Base-by-base conservation (phyloP, 2,329 filamentous ascomycete species). In the Coniosporium tulheliwenetii region DNA sequence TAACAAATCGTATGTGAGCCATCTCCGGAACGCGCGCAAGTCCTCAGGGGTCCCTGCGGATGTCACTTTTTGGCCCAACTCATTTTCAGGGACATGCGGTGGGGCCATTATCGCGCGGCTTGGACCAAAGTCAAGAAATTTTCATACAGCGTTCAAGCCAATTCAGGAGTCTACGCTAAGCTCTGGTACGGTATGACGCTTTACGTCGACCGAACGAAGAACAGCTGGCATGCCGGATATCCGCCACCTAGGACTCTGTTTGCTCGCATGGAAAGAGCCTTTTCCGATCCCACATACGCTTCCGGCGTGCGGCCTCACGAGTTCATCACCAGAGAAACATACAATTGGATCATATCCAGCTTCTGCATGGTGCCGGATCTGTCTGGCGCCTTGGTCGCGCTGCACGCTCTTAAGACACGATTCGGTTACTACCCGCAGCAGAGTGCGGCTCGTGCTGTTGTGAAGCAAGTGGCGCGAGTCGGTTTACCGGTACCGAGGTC, bases 311-410 rank as follows among this genome's bases (percentile, higher is more conserved):
- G 33, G 10, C 12, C 10, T 5, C 30, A 15, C 4, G 34, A 40
- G 13, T 39, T 30, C 7, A 41, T 46, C 12, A 37, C 32, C 8
- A 19, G 15, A 3, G 42, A 41, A 30, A 40, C 46, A 5, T 44
- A 46, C 35, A 39, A 42, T 5, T 39, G 41, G 37, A 46, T 47
- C 26, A 40, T 47, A 1, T 34, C 40, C 19, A 36, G 36, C 15
- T 47, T 47, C 32, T 46, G 40, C 16, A 19, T 33, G 13, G 13
- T 40, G 10, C 44, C 39, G n/a, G 46, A 47, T 30, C 44, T 47
- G 32, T 39, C 42, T 5, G 44, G 40, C 2, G 33, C 38, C 33
- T 30, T 47, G 29, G 41, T 43, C 5, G 44, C 46, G 9, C 15
- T 47, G 14, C 42, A 46, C 31, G 42, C 37, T 5, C 42, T 44